Base-by-base conservation (phyloP, 805 yeast genomes). In the Candida manassasensis region DNA sequence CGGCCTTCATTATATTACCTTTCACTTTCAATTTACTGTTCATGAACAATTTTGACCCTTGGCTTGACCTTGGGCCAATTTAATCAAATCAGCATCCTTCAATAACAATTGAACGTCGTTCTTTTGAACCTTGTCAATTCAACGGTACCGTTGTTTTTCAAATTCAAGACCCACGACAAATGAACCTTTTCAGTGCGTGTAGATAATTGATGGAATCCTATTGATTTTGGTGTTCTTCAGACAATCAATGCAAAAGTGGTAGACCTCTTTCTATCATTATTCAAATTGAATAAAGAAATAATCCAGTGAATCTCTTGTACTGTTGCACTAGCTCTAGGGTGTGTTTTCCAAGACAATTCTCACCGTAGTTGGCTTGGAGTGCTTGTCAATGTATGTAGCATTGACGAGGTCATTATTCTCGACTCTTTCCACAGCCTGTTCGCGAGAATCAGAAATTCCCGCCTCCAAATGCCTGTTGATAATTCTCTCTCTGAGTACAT, bases 1-100 rank as follows among this genome's bases (percentile, higher is more conserved):
- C 76, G 36, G 95, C 95, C 71, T 86, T 86, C 89, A 83, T 83
- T 65, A 86, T 81, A 67, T 86, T 84, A 46, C 95, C 95, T 69
- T 80, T 84, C 45, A 86, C 80, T 71, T 84, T 85, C 60, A 86
- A 75, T 61, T 81, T 82, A 27, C 95, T 95, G 49, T 74, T 66
- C 82, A 86, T 76, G 60, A 84, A 86, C 52, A 86, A 72, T 79
- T 81, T 63, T 86, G 95, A 30, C 95, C 86, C 59, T 81, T 81
- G 44, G 87, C 79, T 70, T 84, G 83, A 43, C 94, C 94, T 42
- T 69, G 64, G 36, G 83, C 83, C 47, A 86, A 73, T 56, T 73
- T 77, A 48, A 72, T 79, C 48, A 86, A 78, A 57, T 83, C 84
- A 38, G 73, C 71, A 52, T 85, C 95, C 41, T 63, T 66, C 47